phyloP scores from a whole-genome alignment of 1,284 basidiomycete genomes.

The Cutaneotrichosporon arboriforme region DNA sequence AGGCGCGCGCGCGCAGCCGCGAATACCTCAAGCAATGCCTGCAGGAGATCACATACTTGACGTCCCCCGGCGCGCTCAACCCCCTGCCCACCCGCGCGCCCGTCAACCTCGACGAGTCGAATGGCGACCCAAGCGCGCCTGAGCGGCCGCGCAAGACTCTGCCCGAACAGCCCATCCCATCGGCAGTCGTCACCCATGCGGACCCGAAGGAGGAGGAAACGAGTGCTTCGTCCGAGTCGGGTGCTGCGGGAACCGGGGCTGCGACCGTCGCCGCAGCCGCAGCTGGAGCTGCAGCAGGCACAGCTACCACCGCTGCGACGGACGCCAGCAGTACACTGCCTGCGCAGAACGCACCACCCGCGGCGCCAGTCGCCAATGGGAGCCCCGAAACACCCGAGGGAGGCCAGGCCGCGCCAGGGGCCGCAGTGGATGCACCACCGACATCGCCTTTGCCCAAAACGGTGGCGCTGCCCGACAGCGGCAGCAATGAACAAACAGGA shows the following conservation, averaged over 20 bases:
- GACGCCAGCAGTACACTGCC: not conserved
- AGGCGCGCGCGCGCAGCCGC: conserved; percentile 85
- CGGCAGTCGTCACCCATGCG: not conserved
- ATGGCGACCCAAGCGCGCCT: conserved; percentile 1
- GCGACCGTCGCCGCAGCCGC: not conserved
- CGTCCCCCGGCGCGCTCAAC: conserved; percentile 93
- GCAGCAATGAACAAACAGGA: not conserved
- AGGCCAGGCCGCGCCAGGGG: not conserved
- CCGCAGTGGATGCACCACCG: conserved; percentile 15
- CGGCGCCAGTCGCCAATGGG: not conserved
- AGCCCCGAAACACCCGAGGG: not conserved
- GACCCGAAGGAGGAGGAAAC: conserved; percentile 2
- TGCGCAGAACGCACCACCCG: not conserved
- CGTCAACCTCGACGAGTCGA: conserved; percentile 25
- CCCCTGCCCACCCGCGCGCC: conserved; percentile 79
- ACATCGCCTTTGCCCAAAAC: conserved; percentile 32
- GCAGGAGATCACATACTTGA: conserved; percentile 96
- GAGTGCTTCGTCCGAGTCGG: not conserved
- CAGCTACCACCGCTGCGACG: not conserved
- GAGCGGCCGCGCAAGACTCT: conserved; percentile 40
- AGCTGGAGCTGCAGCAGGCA: not conserved
- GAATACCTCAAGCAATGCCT: conserved; percentile 99
- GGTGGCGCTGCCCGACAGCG: conserved; percentile 21
- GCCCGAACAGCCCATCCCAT: conserved; percentile 29
- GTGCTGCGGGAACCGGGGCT: not conserved